Conservation (phyloP, 495 filamentous ascomycete genomes). For the Daldinia concentrica region DNA sequence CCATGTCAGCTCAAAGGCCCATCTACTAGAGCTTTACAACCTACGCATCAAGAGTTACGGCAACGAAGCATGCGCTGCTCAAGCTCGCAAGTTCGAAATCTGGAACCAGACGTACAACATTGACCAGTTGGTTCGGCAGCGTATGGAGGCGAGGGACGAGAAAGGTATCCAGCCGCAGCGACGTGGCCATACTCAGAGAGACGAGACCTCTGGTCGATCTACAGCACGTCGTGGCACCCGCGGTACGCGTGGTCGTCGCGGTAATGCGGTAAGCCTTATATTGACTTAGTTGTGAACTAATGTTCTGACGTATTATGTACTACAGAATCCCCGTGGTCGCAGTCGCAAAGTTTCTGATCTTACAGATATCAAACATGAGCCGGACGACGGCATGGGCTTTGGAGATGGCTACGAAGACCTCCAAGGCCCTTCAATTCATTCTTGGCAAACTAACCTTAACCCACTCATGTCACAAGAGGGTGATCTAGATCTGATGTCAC, state of each 20-base stretch:
- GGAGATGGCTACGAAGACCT: constrained; percentile 25
- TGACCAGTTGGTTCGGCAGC: constrained; percentile 71
- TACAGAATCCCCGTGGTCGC: constrained; percentile 14
- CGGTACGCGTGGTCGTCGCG: constrained; percentile 31
- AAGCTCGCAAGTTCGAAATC: constrained; percentile 67
- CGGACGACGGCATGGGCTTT: constrained; percentile 39
- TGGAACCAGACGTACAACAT: constrained; percentile 77
- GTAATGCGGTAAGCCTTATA: constrained; percentile 30
- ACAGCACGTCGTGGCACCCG: constrained; percentile 19
- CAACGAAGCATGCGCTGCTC: constrained; percentile 59
- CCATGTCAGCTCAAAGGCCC: constrained; percentile 85
- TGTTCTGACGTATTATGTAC: constrained; percentile 15
- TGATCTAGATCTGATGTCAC: constrained; percentile 5
- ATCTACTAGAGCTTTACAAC: constrained; percentile 79
- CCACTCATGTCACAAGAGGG: constrained; percentile 12
- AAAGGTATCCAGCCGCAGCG: constrained; percentile 53
- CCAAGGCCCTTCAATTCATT: constrained; percentile 28
- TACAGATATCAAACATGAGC: constrained; percentile 46
- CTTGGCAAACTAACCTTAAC: constrained; percentile 35
- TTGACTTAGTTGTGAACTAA: background rate
- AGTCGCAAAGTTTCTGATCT: background rate
- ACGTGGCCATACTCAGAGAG: constrained; percentile 19
- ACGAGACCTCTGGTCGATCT: background rate
- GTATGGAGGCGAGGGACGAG: constrained; percentile 75
- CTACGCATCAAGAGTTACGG: constrained; percentile 69